Conservation (phyloP, 306 rosid species). For the Cyamopsis tetragonoloba region DNA sequence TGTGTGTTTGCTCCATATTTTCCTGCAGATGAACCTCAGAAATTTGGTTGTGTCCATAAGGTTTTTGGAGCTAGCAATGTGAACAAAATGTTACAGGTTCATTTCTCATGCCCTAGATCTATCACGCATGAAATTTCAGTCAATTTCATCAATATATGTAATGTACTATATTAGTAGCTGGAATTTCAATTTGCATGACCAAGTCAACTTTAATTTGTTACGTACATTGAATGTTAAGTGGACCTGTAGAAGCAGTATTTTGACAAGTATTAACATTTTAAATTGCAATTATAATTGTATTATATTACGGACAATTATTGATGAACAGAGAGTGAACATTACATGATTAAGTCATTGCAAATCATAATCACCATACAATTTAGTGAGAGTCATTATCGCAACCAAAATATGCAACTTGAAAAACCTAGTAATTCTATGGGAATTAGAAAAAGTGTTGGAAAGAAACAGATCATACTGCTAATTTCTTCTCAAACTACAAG, state of each 20-base stretch:
- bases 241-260: neutral
- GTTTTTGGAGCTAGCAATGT: slow-evolving; percentile 99
- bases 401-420: neutral
- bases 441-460: neutral
- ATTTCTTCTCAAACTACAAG: neutral
- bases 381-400: too few relatives aligned
- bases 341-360: too few relatives aligned
- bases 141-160: slow-evolving; percentile 21
- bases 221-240: neutral
- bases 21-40: slow-evolving; percentile 94
- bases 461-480: neutral
- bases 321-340: too few relatives aligned
- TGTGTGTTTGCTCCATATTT: slow-evolving; percentile 96
- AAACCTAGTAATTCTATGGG: neutral
- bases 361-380: too few relatives aligned
- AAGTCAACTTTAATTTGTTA: neutral
- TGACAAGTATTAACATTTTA: neutral
- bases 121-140: slow-evolving; percentile 19
- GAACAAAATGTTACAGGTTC: slow-evolving; percentile 95
- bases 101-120: neutral
- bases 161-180: neutral
- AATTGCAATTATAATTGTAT: neutral
- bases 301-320: too few relatives aligned
- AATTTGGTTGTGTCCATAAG: slow-evolving; percentile 87
- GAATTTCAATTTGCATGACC: slow-evolving; percentile 9